Conservation (phyloP, 768 basidiomycete genomes). For the Agaricus sinodeliciosus region DNA sequence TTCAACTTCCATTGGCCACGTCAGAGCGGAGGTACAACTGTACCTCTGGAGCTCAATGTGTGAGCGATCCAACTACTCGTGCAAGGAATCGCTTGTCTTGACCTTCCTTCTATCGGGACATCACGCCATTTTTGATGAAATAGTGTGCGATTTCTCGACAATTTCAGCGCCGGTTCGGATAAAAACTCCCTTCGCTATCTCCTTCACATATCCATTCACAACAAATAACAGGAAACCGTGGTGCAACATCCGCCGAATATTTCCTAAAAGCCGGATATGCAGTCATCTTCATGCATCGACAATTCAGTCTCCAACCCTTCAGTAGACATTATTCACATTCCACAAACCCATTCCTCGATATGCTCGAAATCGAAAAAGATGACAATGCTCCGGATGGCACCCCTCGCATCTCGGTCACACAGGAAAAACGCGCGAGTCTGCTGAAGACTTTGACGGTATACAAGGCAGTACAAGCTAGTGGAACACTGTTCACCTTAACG, state of each 20-base stretch:
- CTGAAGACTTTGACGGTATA: slow-evolving; percentile 71
- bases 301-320: slow-evolving; percentile 97
- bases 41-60: slow-evolving; percentile 98
- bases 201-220: neutral
- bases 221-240: slow-evolving; percentile 72
- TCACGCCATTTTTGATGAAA: slow-evolving; percentile 6
- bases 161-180: slow-evolving; percentile 88
- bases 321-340: slow-evolving; percentile 97
- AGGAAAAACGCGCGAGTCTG: slow-evolving; percentile 57
- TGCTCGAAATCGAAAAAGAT: slow-evolving; percentile 62
- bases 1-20: slow-evolving; percentile 11
- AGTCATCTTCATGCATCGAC: slow-evolving; percentile 97
- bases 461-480: slow-evolving; percentile 69
- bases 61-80: slow-evolving; percentile 42
- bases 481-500: slow-evolving; percentile 75
- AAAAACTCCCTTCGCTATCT: neutral
- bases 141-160: slow-evolving; percentile 97
- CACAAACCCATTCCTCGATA: slow-evolving; percentile 95
- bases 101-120: neutral
- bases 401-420: slow-evolving; percentile 58
- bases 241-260: slow-evolving; percentile 97
- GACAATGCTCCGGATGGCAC: slow-evolving; percentile 19
- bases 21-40: slow-evolving; percentile 97
- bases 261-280: slow-evolving; percentile 92
- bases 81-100: slow-evolving; percentile 12